These are phyloP conservation scores for Hawksworthiomyces lignivorus DNA, from an alignment of 2,329 filamentous ascomycete genomes.

Conservation along the genomic window DNA sequence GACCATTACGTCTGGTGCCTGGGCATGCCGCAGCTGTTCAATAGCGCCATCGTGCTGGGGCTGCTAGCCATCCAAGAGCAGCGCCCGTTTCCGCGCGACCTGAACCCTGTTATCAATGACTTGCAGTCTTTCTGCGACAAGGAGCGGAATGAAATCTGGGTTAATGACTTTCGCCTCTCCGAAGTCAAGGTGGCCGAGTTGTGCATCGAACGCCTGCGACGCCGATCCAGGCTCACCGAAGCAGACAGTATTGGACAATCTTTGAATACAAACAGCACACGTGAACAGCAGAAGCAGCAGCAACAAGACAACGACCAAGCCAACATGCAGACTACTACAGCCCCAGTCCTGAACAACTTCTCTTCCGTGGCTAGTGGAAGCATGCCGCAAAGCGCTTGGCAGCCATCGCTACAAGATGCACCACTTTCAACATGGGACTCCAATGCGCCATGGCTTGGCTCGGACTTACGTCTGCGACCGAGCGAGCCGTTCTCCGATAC, in stretches of 20 bases:
- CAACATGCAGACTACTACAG: no score
- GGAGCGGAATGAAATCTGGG: conserved; percentile 30
- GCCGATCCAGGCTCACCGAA: background rate
- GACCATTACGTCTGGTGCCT: conserved; percentile 28
- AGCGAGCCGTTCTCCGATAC: background rate
- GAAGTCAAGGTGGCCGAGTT: conserved; percentile 35
- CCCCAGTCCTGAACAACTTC: no score
- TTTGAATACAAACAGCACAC: no score
- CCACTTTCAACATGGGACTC: background rate
- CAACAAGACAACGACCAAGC: no score
- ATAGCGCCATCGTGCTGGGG: conserved; percentile 31
- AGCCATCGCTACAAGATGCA: background rate
- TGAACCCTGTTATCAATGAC: conserved; percentile 22
- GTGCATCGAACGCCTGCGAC: conserved; percentile 21
- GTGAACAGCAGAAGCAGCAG: no score
- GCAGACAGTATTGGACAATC: no score
- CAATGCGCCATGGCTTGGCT: background rate
- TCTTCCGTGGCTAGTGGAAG: no score
- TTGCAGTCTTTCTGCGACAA: conserved; percentile 33
- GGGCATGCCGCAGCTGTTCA: conserved; percentile 32
- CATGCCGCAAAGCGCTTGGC: no score
- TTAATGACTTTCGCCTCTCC: conserved; percentile 32
- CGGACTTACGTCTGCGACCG: no score
- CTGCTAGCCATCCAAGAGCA: conserved; percentile 29
- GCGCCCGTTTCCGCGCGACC: conserved; percentile 16